A percentile compares a stretch with the other conserved stretches of the same genome.
Conservation (phyloP, 2,329 filamentous ascomycete genomes). For the Calonectria honghensis region DNA sequence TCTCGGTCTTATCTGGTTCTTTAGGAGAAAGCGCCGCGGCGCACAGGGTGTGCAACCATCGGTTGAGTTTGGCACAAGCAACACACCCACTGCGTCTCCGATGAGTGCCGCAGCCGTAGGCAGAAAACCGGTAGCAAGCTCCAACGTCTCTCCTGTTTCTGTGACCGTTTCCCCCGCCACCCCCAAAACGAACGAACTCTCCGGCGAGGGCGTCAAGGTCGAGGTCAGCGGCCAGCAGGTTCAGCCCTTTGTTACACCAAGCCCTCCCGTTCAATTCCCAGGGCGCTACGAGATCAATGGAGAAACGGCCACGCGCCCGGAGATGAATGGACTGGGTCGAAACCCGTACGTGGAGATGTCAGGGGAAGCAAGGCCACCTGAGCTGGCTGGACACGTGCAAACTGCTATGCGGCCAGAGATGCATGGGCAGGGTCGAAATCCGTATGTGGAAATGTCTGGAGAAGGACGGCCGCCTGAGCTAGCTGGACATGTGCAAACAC, state of each 20-base stretch:
- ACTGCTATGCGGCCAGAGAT: conserved; percentile 47
- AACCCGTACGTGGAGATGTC: conserved; percentile 46
- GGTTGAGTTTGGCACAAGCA: conserved; percentile 36
- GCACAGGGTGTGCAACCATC: conserved; percentile 36
- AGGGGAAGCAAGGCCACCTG: conserved; percentile 43
- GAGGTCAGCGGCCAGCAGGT: conserved; percentile 46
- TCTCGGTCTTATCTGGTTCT: conserved; percentile 44
- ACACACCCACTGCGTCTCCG: conserved; percentile 28
- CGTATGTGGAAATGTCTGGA: conserved; percentile 46
- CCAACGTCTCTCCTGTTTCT: conserved; percentile 49
- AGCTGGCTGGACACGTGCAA: conserved; percentile 39
- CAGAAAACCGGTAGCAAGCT: conserved; percentile 47
- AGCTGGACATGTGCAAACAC: conserved; percentile 39
- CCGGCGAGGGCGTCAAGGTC: conserved; percentile 40
- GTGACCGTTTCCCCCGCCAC: conserved; percentile 42
- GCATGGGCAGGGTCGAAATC: conserved; percentile 41
- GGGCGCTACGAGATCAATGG: conserved; percentile 51
- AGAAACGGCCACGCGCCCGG: conserved; percentile 43
- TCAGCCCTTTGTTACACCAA: conserved; percentile 44
- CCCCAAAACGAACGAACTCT: conserved; percentile 49
- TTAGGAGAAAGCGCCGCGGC: conserved; percentile 42
- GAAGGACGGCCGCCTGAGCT: conserved; percentile 46
- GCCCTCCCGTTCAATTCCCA: conserved; percentile 44
- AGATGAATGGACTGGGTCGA: conserved; percentile 47
- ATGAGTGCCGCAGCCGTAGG: conserved; percentile 39